Evolutionary conservation across 768 basidiomycete genomes (phyloP).

Genomic region (Heimioporus sp.): DNA sequence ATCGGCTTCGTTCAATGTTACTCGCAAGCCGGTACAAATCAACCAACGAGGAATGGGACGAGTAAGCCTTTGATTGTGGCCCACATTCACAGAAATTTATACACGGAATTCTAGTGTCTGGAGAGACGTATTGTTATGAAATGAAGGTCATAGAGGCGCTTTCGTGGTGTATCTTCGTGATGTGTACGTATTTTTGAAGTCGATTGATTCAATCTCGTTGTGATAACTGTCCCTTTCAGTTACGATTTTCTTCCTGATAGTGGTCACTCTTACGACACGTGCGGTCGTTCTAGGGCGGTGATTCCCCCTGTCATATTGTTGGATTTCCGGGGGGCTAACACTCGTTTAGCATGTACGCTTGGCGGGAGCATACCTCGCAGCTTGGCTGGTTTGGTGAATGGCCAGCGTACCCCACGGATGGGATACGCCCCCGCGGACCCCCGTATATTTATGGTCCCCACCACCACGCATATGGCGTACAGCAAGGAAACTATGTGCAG

Average conservation of each 20-base stretch:
- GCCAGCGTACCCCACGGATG: conserved; percentile 50
- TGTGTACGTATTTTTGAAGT: conserved; percentile 35
- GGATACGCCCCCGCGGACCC: conserved; percentile 19
- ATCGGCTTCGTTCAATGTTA: conserved; percentile 66
- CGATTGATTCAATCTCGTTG: conserved; percentile 1
- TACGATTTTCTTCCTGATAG: conserved; percentile 49
- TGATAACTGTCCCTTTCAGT: conserved; percentile 29
- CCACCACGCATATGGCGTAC: conserved; percentile 16
- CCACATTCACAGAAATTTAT: conserved; percentile 3
- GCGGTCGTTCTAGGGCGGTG: conserved; percentile 33
- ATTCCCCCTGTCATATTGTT: neutral
- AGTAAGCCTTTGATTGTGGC: conserved; percentile 39
- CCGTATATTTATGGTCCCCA: conserved; percentile 35
- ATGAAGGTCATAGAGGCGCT: conserved; percentile 79
- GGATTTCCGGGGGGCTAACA: neutral
- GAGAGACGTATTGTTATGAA: conserved; percentile 63
- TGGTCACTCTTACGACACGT: conserved; percentile 52
- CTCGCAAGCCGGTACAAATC: conserved; percentile 38
- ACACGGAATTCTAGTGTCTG: conserved; percentile 44
- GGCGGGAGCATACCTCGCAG: conserved; percentile 44
- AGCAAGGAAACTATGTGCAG: conserved; percentile 37
- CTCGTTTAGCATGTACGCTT: conserved; percentile 25
- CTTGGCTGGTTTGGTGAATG: conserved; percentile 77
- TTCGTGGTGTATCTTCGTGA: conserved; percentile 70
- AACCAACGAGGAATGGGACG: conserved; percentile 50